These are phyloP conservation scores for Pythium dissotocum DNA, from an alignment of 352 stramenopile species.

Conservation along the genomic window DNA sequence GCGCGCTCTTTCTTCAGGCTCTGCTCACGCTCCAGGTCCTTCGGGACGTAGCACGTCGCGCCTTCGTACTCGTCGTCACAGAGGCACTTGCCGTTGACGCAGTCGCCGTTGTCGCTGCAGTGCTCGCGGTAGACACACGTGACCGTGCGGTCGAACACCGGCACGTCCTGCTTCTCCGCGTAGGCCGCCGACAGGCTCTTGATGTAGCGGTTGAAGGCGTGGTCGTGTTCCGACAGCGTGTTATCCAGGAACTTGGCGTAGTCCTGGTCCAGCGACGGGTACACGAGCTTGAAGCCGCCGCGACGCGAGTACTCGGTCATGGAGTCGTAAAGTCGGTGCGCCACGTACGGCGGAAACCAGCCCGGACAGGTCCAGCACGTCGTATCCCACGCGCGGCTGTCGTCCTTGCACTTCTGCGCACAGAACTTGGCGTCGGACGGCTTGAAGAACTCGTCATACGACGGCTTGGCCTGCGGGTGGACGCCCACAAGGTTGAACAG, in stretches of 20 bases:
- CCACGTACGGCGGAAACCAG: constrained; percentile 69
- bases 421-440: constrained; percentile 51
- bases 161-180: constrained; percentile 42
- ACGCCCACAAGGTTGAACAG: constrained; percentile 70
- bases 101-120: constrained; percentile 81
- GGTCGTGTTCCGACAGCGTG: constrained; percentile 59
- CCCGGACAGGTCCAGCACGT: constrained; percentile 76
- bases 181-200: constrained; percentile 60
- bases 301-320: constrained; percentile 68
- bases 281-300: constrained; percentile 69
- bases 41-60: constrained; percentile 79
- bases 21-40: constrained; percentile 46
- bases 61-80: constrained; percentile 80
- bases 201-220: constrained; percentile 75
- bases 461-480: constrained; percentile 53
- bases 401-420: constrained; percentile 61
- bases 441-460: constrained; percentile 67
- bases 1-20: constrained; percentile 24
- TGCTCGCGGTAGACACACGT: constrained; percentile 79
- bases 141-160: constrained; percentile 41
- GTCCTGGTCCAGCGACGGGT: constrained; percentile 61
- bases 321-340: constrained; percentile 49
- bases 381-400: constrained; percentile 58
- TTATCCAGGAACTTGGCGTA: constrained; percentile 59
- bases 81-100: constrained; percentile 73